Base-by-base conservation (phyloP, 2,329 filamentous ascomycete species). In the Diaporthe citri region DNA sequence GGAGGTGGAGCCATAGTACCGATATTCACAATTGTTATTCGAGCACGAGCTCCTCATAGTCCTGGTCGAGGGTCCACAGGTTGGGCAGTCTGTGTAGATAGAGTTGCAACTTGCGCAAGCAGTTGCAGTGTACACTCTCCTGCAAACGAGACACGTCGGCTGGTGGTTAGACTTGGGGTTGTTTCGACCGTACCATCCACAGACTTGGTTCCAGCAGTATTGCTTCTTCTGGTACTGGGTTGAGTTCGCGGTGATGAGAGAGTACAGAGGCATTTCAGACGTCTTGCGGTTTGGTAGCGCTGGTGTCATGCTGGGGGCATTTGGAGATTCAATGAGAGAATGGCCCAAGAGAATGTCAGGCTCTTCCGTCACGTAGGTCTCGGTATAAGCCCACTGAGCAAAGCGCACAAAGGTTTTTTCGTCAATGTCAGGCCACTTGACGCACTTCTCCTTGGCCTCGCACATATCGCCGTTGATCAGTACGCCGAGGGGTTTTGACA, bases 361-460 rank as follows among this genome's bases (percentile, higher is more conserved):
- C 12, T 76, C 69, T 5, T 71, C 71, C 9, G 76, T 41, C 4
- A 36, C 43, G 41, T 78, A 78, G 12, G 41, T 52, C 12, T 55
- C 20, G 0, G 72, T 72, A 60, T 78, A 78, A 17, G 76, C 76
- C 76, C 75, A 78, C 36, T 76, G 57, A 4, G 41, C 36, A 28
- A 77, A 77, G 1, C 72, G 75, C 15, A 77, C 59, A 28, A 78
- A 77, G 0, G 73, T 76, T 7, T 74, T 39, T 34, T 77, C 74
- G 5, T 78, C 77, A 15, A 77, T 25, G 36, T 78, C 76, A 3
- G 75, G 73, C 76, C 77, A 78, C 3, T 72, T 13, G 4, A 78
- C 66, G 28, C 66, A n/a, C 15, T 52, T 46, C 36, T 76, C 72
- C 20, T 56, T n/a, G 9, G 77, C 69, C 66, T 78, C 77, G 52